Conservation (phyloP, 2,329 filamentous ascomycete species). For the Chrysosporium keratinophilum region DNA sequence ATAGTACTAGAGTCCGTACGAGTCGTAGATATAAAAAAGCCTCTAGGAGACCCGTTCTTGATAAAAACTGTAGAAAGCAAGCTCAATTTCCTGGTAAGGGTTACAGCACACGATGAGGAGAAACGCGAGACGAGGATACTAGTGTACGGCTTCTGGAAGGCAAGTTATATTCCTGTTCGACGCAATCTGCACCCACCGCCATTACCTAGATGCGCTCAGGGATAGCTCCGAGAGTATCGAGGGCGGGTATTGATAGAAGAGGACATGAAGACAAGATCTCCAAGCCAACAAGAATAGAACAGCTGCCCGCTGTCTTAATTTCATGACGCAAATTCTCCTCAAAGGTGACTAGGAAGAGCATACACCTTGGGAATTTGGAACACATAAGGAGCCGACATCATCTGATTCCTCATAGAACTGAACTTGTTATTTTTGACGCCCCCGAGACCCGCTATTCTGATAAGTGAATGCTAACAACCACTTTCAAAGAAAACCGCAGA, state of each 20-base stretch:
- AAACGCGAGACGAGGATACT: too few relatives aligned
- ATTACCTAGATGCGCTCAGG: too few relatives aligned
- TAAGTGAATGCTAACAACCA: background rate
- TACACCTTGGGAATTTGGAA: background rate
- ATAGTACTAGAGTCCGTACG: too few relatives aligned
- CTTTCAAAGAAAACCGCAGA: background rate
- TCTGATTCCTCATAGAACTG: background rate
- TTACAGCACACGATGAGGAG: too few relatives aligned
- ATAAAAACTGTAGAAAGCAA: too few relatives aligned
- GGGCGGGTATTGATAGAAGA: background rate
- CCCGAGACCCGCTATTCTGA: background rate
- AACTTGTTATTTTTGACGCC: background rate
- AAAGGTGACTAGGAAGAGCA: constrained; percentile 11
- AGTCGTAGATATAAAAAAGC: too few relatives aligned
- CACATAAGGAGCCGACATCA: constrained; percentile 11
- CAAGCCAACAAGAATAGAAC: background rate
- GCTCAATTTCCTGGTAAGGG: too few relatives aligned
- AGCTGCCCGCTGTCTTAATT: background rate
- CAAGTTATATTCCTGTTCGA: too few relatives aligned
- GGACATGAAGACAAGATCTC: constrained; percentile 6
- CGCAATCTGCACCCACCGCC: too few relatives aligned
- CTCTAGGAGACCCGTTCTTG: too few relatives aligned
- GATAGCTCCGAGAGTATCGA: background rate
- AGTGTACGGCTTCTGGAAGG: too few relatives aligned
- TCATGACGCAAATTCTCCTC: background rate